Conservation (phyloP, 2,329 filamentous ascomycete species). For the Cylindrodendrum hubeiense region DNA sequence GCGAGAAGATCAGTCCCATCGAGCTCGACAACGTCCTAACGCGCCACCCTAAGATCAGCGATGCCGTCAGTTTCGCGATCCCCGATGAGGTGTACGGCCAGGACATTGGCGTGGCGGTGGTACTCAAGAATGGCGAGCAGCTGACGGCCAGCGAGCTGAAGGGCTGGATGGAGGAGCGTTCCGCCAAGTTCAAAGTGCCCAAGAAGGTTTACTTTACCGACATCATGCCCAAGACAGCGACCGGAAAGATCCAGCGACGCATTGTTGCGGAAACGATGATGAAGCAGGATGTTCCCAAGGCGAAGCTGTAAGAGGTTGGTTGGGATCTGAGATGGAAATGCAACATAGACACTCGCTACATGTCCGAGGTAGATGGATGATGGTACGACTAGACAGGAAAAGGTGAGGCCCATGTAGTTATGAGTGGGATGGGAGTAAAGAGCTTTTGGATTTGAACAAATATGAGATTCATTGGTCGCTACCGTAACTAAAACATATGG, state of each 20-base stretch:
- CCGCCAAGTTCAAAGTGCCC: slow-evolving; percentile 88
- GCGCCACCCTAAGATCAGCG: slow-evolving; percentile 78
- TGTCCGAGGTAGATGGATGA: not conserved
- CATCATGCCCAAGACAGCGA: slow-evolving; percentile 92
- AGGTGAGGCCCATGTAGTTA: not conserved
- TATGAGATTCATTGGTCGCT: slow-evolving; percentile 13
- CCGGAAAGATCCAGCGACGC: slow-evolving; percentile 87
- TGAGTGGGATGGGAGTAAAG: not conserved
- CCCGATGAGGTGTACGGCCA: slow-evolving; percentile 87
- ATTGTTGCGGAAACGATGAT: slow-evolving; percentile 90
- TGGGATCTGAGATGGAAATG: not conserved
- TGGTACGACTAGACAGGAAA: not conserved
- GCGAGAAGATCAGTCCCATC: slow-evolving; percentile 90
- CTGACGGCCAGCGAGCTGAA: slow-evolving; percentile 72
- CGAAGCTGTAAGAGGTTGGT: slow-evolving; percentile 62
- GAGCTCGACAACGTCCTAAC: slow-evolving; percentile 87
- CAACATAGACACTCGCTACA: not conserved
- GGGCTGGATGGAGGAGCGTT: slow-evolving; percentile 74
- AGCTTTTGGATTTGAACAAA: not conserved
- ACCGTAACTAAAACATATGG: not conserved
- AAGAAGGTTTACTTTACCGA: slow-evolving; percentile 88
- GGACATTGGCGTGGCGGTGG: slow-evolving; percentile 82
- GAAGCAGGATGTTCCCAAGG: slow-evolving; percentile 71
- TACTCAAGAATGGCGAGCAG: slow-evolving; percentile 74
- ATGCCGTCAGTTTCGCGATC: slow-evolving; percentile 87